Conservation (phyloP, 2,329 filamentous ascomycete genomes). For the Clonostachys solani region DNA sequence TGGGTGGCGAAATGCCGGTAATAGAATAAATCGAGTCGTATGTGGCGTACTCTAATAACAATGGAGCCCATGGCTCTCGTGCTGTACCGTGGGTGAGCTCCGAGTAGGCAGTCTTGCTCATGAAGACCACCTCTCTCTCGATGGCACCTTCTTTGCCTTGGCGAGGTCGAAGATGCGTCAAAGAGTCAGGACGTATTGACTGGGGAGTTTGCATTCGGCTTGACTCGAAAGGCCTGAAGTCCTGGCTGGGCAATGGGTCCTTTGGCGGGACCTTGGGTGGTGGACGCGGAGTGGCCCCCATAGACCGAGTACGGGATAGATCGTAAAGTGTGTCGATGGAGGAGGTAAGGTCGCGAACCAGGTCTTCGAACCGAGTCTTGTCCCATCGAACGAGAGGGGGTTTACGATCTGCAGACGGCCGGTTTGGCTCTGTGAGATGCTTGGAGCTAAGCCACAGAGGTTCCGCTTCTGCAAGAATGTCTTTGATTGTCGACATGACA, state of each 20-base stretch:
- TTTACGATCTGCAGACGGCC: constrained; percentile 47
- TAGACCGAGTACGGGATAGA: constrained; percentile 61
- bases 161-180: constrained; percentile 37
- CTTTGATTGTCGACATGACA: constrained; percentile 77
- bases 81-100: constrained; percentile 38
- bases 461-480: constrained; percentile 73
- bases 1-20: constrained; percentile 60
- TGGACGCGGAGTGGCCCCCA: constrained; percentile 26
- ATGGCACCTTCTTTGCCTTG: constrained; percentile 16
- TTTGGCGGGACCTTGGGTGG: constrained; percentile 26
- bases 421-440: constrained; percentile 30
- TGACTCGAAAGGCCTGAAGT: constrained; percentile 50
- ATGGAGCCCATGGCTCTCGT: constrained; percentile 42
- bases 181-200: constrained; percentile 49
- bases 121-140: constrained; percentile 40
- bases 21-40: constrained; percentile 59
- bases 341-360: constrained; percentile 69
- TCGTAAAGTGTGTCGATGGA: constrained; percentile 80
- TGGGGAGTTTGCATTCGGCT: constrained; percentile 58
- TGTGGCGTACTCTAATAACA: constrained; percentile 68
- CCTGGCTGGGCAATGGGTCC: constrained; percentile 31
- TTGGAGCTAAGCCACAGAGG: constrained; percentile 63
- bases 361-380: constrained; percentile 69
- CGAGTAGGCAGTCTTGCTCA: constrained; percentile 46
- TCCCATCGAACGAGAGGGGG: constrained; percentile 58